These are phyloP conservation scores for Cystofilobasidium ferigula DNA, from an alignment of 768 basidiomycete genomes.

Conservation along the genomic window DNA sequence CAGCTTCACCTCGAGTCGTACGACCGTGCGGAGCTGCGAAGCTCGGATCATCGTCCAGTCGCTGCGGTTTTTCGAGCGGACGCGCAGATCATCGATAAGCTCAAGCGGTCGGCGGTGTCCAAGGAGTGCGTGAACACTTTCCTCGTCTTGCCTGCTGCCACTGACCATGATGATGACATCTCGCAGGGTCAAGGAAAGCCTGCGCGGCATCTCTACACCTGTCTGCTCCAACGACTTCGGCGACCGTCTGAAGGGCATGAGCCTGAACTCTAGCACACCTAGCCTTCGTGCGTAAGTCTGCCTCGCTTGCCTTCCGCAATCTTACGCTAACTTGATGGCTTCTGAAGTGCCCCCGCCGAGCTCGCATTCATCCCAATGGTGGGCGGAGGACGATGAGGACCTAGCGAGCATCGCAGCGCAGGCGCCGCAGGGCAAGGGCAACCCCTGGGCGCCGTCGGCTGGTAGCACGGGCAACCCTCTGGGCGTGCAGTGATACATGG, in stretches of 20 bases:
- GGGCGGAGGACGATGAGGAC: slow-evolving; percentile 38
- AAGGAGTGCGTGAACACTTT: slow-evolving; percentile 6
- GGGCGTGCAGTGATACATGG: neutral
- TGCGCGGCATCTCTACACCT: neutral
- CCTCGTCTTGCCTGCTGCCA: neutral
- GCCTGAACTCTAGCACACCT: slow-evolving; percentile 41
- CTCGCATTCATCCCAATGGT: slow-evolving; percentile 65
- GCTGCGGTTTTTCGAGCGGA: slow-evolving; percentile 70
- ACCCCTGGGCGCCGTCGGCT: neutral
- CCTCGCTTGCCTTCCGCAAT: neutral
- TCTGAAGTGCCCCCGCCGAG: slow-evolving; percentile 70
- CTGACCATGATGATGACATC: neutral
- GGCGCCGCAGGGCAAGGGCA: neutral
- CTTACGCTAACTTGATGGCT: slow-evolving; percentile 12
- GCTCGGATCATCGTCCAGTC: slow-evolving; percentile 96
- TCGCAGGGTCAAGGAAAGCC: neutral
- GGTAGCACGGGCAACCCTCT: neutral
- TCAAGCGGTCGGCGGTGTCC: slow-evolving; percentile 55
- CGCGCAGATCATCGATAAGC: slow-evolving; percentile 65
- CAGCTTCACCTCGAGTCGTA: slow-evolving; percentile 50
- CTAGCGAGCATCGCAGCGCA: neutral
- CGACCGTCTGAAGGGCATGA: slow-evolving; percentile 56
- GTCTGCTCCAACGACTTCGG: slow-evolving; percentile 47
- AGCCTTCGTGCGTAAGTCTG: slow-evolving; percentile 42
- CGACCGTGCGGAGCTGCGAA: slow-evolving; percentile 66